These are phyloP conservation scores for Salix purpurea DNA, from an alignment of 345 rosid genomes.

Conservation along the genomic window DNA sequence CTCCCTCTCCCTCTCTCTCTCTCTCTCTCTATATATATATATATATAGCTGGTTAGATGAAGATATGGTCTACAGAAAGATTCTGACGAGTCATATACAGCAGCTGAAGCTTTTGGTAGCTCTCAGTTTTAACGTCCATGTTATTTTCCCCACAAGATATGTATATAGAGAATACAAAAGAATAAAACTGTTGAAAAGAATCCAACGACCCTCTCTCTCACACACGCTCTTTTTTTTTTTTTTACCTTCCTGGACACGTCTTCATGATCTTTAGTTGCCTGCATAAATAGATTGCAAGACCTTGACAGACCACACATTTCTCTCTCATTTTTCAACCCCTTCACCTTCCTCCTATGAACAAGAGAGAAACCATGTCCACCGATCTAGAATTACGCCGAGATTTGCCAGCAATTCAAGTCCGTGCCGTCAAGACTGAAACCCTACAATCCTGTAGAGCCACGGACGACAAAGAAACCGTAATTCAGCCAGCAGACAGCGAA, in stretches of 20 bases:
- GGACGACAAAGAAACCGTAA: not conserved
- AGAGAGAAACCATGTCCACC: slow-evolving; percentile 23
- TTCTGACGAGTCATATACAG: not conserved
- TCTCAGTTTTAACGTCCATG: not conserved
- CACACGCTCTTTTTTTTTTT: not conserved
- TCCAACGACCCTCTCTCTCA: slow-evolving; percentile 6
- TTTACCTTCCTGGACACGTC: slow-evolving; percentile 20
- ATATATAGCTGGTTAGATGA: not conserved
- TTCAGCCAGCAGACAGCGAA: not conserved
- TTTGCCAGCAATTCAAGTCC: slow-evolving; percentile 14
- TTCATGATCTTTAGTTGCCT: not conserved
- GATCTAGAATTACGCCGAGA: slow-evolving; percentile 33
- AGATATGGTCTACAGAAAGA: not conserved
- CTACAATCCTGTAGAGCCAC: not conserved
- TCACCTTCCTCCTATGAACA: not conserved
- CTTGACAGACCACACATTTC: not conserved
- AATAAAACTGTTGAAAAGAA: not conserved
- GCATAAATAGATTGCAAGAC: slow-evolving; percentile 1
- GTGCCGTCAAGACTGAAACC: slow-evolving; percentile 10
- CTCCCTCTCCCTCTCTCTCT: too few relatives aligned
- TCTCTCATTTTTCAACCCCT: not conserved
- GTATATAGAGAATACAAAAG: not conserved
- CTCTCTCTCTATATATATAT: too few relatives aligned
- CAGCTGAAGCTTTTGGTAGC: not conserved
- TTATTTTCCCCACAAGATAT: not conserved